A percentile compares a stretch with the other conserved stretches of the same genome.
phyloP scores from a whole-genome alignment of 495 filamentous ascomycete species.

The Podospora comata region DNA sequence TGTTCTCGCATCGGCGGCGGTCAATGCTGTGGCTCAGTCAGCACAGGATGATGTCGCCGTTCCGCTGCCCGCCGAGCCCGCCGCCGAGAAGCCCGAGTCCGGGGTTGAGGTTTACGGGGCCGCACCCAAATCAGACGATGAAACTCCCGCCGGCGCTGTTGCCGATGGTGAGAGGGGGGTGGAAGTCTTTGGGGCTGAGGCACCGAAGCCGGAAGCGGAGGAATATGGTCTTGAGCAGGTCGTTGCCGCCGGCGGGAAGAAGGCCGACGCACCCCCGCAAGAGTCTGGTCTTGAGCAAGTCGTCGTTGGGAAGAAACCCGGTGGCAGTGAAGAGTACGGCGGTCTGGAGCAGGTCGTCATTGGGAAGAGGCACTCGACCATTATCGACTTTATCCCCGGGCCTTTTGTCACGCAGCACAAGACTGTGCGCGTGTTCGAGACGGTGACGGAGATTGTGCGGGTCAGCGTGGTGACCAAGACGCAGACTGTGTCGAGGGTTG shows the following conservation, averaged over 20 bases:
- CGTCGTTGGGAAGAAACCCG: background rate
- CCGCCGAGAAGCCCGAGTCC: background rate
- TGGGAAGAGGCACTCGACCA: conserved; percentile 3
- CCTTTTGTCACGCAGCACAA: conserved; percentile 32
- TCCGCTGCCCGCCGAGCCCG: background rate
- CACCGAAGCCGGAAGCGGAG: background rate
- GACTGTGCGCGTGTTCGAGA: conserved; percentile 36
- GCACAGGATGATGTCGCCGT: background rate
- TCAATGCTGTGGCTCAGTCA: background rate
- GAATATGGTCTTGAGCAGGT: background rate
- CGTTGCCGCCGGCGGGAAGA: background rate
- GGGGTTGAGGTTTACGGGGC: background rate
- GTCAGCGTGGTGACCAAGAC: conserved; percentile 25
- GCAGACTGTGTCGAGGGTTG: conserved; percentile 22
- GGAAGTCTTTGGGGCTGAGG: background rate
- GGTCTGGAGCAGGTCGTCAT: background rate
- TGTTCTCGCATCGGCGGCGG: background rate
- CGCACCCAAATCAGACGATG: background rate
- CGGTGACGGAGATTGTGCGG: conserved; percentile 28
- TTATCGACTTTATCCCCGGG: conserved; percentile 12
- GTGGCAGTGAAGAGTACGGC: conserved; percentile 2
- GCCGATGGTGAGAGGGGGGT: background rate
- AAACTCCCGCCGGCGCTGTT: background rate
- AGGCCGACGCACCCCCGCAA: too few species aligned
- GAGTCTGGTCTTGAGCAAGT: background rate